Evolutionary conservation across 352 stramenopile species (phyloP), one percentile per base, ranked within the genome.

Genomic region (Globisporangium okanoganense): DNA sequence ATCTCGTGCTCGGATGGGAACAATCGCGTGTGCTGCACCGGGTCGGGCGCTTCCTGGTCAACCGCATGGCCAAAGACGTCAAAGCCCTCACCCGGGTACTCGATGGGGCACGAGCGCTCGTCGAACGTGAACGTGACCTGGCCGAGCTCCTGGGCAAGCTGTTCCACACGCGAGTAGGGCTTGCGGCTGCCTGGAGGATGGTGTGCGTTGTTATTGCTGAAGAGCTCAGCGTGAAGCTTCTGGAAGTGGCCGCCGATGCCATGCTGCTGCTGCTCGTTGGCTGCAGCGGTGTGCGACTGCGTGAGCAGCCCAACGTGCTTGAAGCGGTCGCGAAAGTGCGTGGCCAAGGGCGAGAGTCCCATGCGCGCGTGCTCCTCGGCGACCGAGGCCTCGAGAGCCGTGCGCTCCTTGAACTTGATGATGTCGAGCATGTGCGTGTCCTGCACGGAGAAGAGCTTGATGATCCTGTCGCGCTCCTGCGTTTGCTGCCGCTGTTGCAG

Each of bases 221-320:
- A 65, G 1, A 90, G 52, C 62, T 85, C 78, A 1, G 60, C 71
- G 43, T 85, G 81, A 0, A 88, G 75, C 22, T 75, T 79, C 43
- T 84, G 78, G 53, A 82, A 90, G 38, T 87, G 81, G 20, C 78
- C 78, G 48, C 81, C 62, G 44, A 90, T 90, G n/a, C 81, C 80
- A 27, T 78, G 51, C 16, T 69, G 51, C 16, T 69, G 51, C 44
- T 7, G 29, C 44, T 53, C 63, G 13, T 43, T n/a, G 36, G 40
- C 41, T 20, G 49, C 10, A 3, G 73, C 57, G 33, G 59, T 58
- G 56, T 86, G 72, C 58, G 76, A 64, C 41, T 87, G 69, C 45
- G 77, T 65, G 24, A 88, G 65, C 25, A 77, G 10, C 16, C 66
- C 67, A 9, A 91, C 64, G 62, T 87, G 78, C 53, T 89, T 91